Base-by-base conservation (phyloP, 352 stramenopile genomes). In the Globisporangium spiculum region DNA sequence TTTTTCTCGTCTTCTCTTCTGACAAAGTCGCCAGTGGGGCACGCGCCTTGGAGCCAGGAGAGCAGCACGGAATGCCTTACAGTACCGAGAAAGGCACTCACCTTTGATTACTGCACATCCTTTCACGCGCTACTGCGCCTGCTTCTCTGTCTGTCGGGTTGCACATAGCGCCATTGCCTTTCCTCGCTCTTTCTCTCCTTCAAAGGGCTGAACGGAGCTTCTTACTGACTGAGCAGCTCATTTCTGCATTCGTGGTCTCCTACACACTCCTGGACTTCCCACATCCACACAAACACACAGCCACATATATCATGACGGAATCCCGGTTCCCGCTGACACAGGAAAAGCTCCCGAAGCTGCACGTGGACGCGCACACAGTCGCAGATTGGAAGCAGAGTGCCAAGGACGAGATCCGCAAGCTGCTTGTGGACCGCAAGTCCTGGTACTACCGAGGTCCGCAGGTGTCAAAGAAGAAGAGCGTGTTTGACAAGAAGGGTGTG, bases 401-500 rank as follows among this genome's bases (percentile, higher is more conserved):
- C 12, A 41, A 26, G n/a, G 58, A 64, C 16, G 58, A 64, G 58
- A 64, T 64, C 38, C 58, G 1, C 10, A 22, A 20, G 34, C 36
- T 64, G 18, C 22, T 64, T n/a, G 6, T 18, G n/a, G 38, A 64
- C 38, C 58, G 24, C 58, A 54, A 52, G 22, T 64, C 58, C 20
- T 64, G 58, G 58, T 64, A 64, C 24, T 64, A 64, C 38, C 27
- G 20, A 27, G 58, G 34, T 7, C n/a, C n/a, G 0, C 7, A 4
- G 5, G n/a, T 9, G 4, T 12, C 16, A 16, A 62, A 24, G 36
- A 64, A 55, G 34, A 64, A 64, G 36, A 54, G 58, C 4, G 58
- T 64, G 10, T 64, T 64, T 53, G 58, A 64, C 14, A 64, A 64
- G 58, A 64, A 64, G 12, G 58, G 22, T 24, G 58, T 64, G 10